These are phyloP conservation scores for Draba incana DNA, from an alignment of 345 rosid species.

Conservation along the genomic window DNA sequence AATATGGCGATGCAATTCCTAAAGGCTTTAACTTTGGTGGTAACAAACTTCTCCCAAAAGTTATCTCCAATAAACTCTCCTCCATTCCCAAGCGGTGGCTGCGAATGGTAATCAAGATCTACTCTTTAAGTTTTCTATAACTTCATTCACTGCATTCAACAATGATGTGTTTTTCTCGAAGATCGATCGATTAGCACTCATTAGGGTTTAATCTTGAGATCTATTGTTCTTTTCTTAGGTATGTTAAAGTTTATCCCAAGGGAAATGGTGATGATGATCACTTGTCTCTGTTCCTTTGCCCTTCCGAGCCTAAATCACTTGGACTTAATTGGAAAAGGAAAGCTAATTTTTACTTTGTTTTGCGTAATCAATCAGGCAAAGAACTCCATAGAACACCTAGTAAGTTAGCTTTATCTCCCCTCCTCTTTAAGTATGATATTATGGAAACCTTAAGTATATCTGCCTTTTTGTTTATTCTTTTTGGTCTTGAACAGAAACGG, in stretches of 20 bases:
- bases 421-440: not conserved
- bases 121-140: not conserved
- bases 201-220: not conserved
- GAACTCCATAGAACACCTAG: not conserved
- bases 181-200: not conserved
- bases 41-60: constrained; percentile 7
- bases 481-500: not conserved
- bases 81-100: constrained; percentile 13
- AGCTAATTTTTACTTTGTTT: not conserved
- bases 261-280: not conserved
- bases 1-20: constrained; percentile 5
- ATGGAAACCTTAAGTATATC: not conserved
- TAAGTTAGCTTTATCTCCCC: not conserved
- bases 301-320: not conserved
- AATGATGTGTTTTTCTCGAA: not conserved
- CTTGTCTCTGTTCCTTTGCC: not conserved
- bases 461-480: no score
- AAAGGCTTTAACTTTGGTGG: constrained; percentile 4
- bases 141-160: not conserved
- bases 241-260: not conserved
- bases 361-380: not conserved
- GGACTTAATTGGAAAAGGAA: constrained; percentile 7
- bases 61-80: constrained; percentile 4
- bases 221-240: not conserved
- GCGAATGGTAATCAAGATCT: not conserved